These are phyloP conservation scores for Stenocarpella maydis DNA, from an alignment of 2,329 filamentous ascomycete species.

Conservation along the genomic window DNA sequence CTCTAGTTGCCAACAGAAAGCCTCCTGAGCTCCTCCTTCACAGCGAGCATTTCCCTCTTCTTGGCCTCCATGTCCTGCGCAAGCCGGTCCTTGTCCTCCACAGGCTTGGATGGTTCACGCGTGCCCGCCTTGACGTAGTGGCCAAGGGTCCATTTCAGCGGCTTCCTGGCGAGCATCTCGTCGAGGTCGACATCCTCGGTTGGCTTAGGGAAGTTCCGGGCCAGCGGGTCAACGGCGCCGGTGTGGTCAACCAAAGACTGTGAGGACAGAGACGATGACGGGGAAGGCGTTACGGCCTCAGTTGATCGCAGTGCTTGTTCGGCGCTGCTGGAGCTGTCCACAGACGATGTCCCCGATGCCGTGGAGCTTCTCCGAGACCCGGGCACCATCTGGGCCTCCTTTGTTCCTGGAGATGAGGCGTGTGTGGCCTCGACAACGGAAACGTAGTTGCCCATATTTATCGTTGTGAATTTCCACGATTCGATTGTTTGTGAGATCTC, in stretches of 20 bases:
- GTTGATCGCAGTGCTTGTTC: conserved; percentile 22
- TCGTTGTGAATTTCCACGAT: neutral
- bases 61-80: conserved; percentile 53
- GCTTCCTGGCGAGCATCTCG: conserved; percentile 53
- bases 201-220: conserved; percentile 52
- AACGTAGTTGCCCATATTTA: conserved; percentile 22
- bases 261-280: neutral
- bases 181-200: conserved; percentile 49
- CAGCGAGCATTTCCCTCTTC: conserved; percentile 56
- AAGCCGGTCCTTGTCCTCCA: conserved; percentile 46
- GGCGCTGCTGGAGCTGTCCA: conserved; percentile 17
- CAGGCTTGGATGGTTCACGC: conserved; percentile 39
- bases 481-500: neutral
- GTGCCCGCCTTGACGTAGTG: conserved; percentile 44
- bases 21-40: conserved; percentile 41
- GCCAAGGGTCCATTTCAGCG: conserved; percentile 50
- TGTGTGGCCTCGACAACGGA: conserved; percentile 16
- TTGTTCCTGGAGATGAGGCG: neutral
- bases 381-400: neutral
- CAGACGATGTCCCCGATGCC: conserved; percentile 27
- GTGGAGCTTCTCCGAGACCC: conserved; percentile 33
- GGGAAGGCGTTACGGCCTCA: neutral
- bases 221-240: conserved; percentile 44
- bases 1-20: conserved; percentile 18
- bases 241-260: neutral